Evolutionary conservation across 106 monocot species (phyloP), one percentile per base, ranked within the genome.

Genomic region (Dendrobium catenatum): DNA sequence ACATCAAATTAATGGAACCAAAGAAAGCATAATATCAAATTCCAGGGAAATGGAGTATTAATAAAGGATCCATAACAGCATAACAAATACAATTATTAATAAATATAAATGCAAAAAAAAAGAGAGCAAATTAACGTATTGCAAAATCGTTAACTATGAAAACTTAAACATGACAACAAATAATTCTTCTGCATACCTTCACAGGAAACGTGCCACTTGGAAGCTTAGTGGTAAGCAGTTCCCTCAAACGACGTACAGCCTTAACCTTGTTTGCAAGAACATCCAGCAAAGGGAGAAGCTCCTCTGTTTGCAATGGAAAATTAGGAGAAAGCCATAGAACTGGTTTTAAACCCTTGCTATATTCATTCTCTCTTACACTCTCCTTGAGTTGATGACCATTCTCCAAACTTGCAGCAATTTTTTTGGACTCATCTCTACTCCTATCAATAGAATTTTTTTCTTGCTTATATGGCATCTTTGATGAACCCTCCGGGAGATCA

Each of bases 231-330:
- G 90, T 90, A 18, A 93, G 84, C 31, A 93, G 77, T 42, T 93
- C 93, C 68, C 88, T 86, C 26, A 93, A 81, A 5, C 93, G 88
- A 27, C 86, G 83, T 18, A 93, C 79, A 19, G 87, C 89, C 83
- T 93, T 93, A 19, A 89, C 88, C 74, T 93, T 93, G 76, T 86
- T 84, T 17, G 85, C 90, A 44, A 93, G 84, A 56, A 93, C 84
- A 24, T 93, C 93, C n/a, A 93, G 84, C 78, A 93, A 80, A 1
- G 93, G 93, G 24, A 93, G 85, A 82, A 93, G 80, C 79, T 93
- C 93, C 58, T 90, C 85, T 1, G 81, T 87, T 49, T 68, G 56
- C 18, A 93, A 86, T 11, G 93, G 93, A 46, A 90, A 93, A 58
- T 82, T 40, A 4, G 83, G 78, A 54, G 93, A 85, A 77, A 93